These are phyloP conservation scores for Lunasporangiospora selenospora DNA, from an alignment of 192 early-diverging fungal genomes.

Conservation along the genomic window DNA sequence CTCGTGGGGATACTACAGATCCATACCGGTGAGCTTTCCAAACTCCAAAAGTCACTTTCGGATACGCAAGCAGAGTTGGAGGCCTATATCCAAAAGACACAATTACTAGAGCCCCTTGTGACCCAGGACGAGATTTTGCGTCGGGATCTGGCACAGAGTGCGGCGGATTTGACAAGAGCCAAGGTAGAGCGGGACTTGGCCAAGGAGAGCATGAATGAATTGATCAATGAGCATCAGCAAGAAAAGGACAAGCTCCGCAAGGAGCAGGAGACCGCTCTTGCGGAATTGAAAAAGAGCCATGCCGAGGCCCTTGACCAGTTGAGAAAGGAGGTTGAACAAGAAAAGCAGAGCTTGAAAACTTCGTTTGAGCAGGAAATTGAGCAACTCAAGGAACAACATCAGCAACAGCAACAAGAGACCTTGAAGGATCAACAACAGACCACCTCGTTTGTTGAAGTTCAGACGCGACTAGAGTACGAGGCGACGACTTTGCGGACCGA, in stretches of 20 bases:
- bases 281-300: conserved; percentile 10
- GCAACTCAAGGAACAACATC: neutral
- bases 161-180: conserved; percentile 27
- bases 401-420: neutral
- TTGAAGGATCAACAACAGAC: no score
- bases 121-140: conserved; percentile 41
- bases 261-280: conserved; percentile 26
- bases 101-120: conserved; percentile 32
- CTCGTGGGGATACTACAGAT: no score
- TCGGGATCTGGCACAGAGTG: conserved; percentile 27
- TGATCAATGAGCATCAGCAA: conserved; percentile 45
- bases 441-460: no score
- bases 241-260: conserved; percentile 14
- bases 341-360: no score
- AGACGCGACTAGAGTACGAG: no score
- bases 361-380: conserved; percentile 32
- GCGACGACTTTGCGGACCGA: no score
- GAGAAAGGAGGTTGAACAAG: no score
- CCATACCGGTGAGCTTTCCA: conserved; percentile 12
- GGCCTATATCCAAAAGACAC: conserved; percentile 42
- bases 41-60: conserved; percentile 11
- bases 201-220: conserved; percentile 41
- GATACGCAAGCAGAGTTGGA: conserved; percentile 33
- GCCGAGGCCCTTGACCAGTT: conserved; percentile 21
- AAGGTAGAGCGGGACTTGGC: conserved; percentile 35